Evolutionary conservation across 495 filamentous ascomycete species (phyloP).

Genomic region (Penicillium salamii): DNA sequence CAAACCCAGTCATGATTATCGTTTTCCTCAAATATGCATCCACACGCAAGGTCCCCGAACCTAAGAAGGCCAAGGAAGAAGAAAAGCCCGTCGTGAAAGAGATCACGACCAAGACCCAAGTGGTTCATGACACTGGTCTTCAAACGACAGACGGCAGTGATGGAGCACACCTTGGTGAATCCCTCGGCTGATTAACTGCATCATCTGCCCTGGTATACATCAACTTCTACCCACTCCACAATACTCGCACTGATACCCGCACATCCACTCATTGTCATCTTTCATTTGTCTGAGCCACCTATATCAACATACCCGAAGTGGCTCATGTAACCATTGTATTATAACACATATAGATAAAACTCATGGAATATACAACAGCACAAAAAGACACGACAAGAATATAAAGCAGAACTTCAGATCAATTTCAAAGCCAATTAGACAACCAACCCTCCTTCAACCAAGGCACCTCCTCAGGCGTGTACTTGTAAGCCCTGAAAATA

Average conservation of each 20-base stretch:
- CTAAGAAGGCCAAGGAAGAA: slow-evolving; percentile 33
- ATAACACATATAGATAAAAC: slow-evolving; percentile 1
- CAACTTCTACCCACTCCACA: not conserved
- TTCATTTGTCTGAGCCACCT: slow-evolving; percentile 2
- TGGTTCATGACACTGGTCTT: slow-evolving; percentile 16
- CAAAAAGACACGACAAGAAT: too few species aligned
- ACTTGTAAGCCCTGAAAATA: slow-evolving; percentile 23
- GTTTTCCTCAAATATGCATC: slow-evolving; percentile 46
- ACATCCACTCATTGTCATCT: not conserved
- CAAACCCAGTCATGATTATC: slow-evolving; percentile 42
- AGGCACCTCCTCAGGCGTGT: slow-evolving; percentile 15
- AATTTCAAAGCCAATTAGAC: not conserved
- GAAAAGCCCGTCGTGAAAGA: slow-evolving; percentile 33
- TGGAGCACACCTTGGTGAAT: slow-evolving; percentile 35
- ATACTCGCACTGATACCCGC: not conserved
- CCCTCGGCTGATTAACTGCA: slow-evolving; percentile 30
- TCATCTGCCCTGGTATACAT: not conserved
- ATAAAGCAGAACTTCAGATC: too few species aligned
- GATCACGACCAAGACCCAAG: slow-evolving; percentile 20
- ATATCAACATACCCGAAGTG: not conserved
- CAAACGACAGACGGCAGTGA: slow-evolving; percentile 5
- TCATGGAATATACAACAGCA: not conserved
- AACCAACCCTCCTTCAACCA: slow-evolving; percentile 15
- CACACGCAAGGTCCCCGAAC: slow-evolving; percentile 28
- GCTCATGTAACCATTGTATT: not conserved